A percentile compares a stretch with the other conserved stretches of the same genome.
phyloP scores from a whole-genome alignment of 805 yeast genomes.

The Wickerhamomyces xylosicus region DNA sequence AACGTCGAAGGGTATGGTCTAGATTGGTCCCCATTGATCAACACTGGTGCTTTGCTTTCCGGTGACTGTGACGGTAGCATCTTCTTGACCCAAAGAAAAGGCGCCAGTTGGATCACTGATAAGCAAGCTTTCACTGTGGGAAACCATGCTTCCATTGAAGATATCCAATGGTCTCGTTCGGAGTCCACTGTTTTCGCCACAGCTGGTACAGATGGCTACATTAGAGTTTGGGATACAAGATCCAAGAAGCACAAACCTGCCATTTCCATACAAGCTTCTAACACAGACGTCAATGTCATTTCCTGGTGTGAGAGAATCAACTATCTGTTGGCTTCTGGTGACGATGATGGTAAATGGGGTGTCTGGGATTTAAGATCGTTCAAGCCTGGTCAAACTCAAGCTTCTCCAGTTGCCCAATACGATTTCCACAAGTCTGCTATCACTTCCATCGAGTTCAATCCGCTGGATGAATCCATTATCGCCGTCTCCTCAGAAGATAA shows the following conservation, averaged over 20 bases:
- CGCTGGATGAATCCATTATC: slow-evolving; percentile 87
- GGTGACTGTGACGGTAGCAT: slow-evolving; percentile 88
- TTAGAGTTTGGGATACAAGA: slow-evolving; percentile 95
- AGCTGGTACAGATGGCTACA: slow-evolving; percentile 83
- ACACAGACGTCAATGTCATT: slow-evolving; percentile 84
- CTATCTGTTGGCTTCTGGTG: slow-evolving; percentile 88
- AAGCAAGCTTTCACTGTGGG: slow-evolving; percentile 56
- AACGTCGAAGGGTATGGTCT: slow-evolving; percentile 95
- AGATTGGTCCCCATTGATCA: slow-evolving; percentile 88
- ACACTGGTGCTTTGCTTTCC: slow-evolving; percentile 71
- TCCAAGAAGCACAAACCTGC: slow-evolving; percentile 90
- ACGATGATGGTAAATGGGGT: slow-evolving; percentile 95
- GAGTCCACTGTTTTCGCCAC: slow-evolving; percentile 94
- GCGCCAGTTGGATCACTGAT: slow-evolving; percentile 79
- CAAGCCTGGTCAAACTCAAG: slow-evolving; percentile 35
- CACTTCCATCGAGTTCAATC: slow-evolving; percentile 90
- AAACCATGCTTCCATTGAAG: slow-evolving; percentile 79
- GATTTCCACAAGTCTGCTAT: slow-evolving; percentile 91
- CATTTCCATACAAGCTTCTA: slow-evolving; percentile 68
- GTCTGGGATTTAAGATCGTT: slow-evolving; percentile 95
- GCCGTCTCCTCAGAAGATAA: slow-evolving; percentile 96
- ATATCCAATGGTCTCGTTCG: slow-evolving; percentile 90
- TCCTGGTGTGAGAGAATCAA: slow-evolving; percentile 89
- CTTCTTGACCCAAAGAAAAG: slow-evolving; percentile 65
- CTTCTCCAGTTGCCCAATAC: slow-evolving; percentile 85